Conservation (phyloP, 2,329 filamentous ascomycete genomes). For the Penicillium sp. region DNA sequence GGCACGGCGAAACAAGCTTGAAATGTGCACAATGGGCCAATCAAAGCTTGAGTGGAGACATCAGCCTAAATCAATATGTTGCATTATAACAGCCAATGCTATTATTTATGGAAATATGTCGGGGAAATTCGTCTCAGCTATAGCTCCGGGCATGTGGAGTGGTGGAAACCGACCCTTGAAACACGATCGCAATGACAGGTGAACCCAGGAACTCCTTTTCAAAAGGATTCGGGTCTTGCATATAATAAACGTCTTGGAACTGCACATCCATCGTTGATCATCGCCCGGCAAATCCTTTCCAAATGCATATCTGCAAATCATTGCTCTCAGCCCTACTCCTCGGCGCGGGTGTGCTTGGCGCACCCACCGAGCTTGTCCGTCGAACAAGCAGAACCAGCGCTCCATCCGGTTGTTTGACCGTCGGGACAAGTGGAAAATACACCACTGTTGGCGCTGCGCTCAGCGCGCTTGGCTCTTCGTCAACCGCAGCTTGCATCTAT, state of each 20-base stretch:
- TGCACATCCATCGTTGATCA: not conserved
- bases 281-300: not conserved
- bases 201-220: not conserved
- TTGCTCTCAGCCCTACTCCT: slow-evolving; percentile 13
- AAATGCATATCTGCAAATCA: slow-evolving; percentile 10
- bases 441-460: slow-evolving; percentile 30
- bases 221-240: not conserved
- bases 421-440: slow-evolving; percentile 25
- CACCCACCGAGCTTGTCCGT: slow-evolving; percentile 9
- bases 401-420: slow-evolving; percentile 28
- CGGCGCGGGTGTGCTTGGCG: slow-evolving; percentile 1
- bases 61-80: not conserved
- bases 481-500: slow-evolving; percentile 34
- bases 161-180: not conserved
- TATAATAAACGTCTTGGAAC: not conserved
- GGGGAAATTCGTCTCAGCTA: not conserved
- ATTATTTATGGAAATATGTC: not conserved
- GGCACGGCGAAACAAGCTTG: not conserved
- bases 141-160: not conserved
- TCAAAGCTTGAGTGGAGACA: not conserved
- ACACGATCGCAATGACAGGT: not conserved
- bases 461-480: slow-evolving; percentile 25
- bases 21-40: not conserved
- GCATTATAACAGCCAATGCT: not conserved
- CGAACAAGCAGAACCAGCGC: slow-evolving; percentile 20